These are phyloP conservation scores for Amanita pseudoporphyria DNA, from an alignment of 768 basidiomycete species.

Conservation along the genomic window DNA sequence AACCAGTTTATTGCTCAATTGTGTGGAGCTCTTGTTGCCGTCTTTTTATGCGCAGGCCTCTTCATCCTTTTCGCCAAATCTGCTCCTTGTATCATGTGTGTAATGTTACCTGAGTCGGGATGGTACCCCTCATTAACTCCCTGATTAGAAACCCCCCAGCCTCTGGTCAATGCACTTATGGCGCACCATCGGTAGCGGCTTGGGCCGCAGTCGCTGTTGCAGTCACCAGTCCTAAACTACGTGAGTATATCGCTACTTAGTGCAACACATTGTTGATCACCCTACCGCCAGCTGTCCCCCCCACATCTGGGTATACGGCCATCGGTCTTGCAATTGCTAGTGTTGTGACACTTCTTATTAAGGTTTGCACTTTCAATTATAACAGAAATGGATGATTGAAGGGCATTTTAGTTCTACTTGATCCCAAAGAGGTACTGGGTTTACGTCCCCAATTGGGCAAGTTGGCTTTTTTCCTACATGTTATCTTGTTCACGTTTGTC, in stretches of 20 bases:
- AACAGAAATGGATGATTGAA: neutral
- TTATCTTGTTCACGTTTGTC: neutral
- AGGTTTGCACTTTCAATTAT: constrained; percentile 14
- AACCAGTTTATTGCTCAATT: constrained; percentile 57
- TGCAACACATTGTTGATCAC: neutral
- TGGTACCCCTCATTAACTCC: neutral
- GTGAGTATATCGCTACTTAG: constrained; percentile 15
- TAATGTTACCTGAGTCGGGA: neutral
- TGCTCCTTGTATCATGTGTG: constrained; percentile 49
- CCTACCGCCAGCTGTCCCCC: constrained; percentile 31
- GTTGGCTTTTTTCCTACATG: neutral
- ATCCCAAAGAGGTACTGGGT: constrained; percentile 40
- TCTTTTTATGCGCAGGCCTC: constrained; percentile 49
- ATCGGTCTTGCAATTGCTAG: constrained; percentile 41
- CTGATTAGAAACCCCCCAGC: constrained; percentile 17
- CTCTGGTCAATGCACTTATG: constrained; percentile 33
- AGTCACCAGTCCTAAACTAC: constrained; percentile 38
- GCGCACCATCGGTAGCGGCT: constrained; percentile 45
- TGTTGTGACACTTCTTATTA: constrained; percentile 33
- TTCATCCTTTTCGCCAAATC: constrained; percentile 57
- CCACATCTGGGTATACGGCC: constrained; percentile 47
- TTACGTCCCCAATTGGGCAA: constrained; percentile 43
- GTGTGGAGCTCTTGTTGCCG: constrained; percentile 45
- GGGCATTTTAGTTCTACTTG: constrained; percentile 9
- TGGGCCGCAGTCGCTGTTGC: constrained; percentile 50